These are phyloP conservation scores for Suhomyces choctaworum DNA, from an alignment of 1,139 yeast species.

Conservation along the genomic window DNA sequence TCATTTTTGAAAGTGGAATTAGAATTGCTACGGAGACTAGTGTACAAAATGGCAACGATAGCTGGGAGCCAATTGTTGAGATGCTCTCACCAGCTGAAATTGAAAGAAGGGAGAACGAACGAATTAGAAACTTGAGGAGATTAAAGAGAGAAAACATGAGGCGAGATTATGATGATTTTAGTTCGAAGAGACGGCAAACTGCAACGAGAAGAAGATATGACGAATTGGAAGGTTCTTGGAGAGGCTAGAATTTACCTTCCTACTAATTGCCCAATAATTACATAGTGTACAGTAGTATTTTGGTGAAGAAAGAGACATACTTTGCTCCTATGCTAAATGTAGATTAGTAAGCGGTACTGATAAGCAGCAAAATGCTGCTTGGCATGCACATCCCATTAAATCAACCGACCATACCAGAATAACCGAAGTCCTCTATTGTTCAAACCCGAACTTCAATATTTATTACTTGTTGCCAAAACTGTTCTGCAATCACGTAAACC, in stretches of 20 bases:
- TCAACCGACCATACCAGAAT: too few relatives aligned
- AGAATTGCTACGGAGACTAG: constrained; percentile 49
- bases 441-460: too few relatives aligned
- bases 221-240: constrained; percentile 49
- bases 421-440: too few relatives aligned
- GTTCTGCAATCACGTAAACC: too few relatives aligned
- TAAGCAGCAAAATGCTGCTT: too few relatives aligned
- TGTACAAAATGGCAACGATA: constrained; percentile 53
- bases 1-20: constrained; percentile 46
- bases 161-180: constrained; percentile 48
- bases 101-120: constrained; percentile 91
- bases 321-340: too few relatives aligned
- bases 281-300: background rate
- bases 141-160: constrained; percentile 86
- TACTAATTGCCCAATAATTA: background rate
- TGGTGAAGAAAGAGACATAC: too few relatives aligned
- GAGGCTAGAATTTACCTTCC: too few relatives aligned
- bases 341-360: too few relatives aligned
- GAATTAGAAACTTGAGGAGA: constrained; percentile 88
- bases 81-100: constrained; percentile 88
- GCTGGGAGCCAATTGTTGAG: constrained; percentile 90
- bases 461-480: too few relatives aligned
- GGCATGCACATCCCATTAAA: too few relatives aligned
- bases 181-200: constrained; percentile 32
- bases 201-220: constrained; percentile 54